A percentile compares a stretch with the other conserved stretches of the same genome.
Conservation (phyloP, 2,329 filamentous ascomycete genomes). For the Juglanconis oblonga region DNA sequence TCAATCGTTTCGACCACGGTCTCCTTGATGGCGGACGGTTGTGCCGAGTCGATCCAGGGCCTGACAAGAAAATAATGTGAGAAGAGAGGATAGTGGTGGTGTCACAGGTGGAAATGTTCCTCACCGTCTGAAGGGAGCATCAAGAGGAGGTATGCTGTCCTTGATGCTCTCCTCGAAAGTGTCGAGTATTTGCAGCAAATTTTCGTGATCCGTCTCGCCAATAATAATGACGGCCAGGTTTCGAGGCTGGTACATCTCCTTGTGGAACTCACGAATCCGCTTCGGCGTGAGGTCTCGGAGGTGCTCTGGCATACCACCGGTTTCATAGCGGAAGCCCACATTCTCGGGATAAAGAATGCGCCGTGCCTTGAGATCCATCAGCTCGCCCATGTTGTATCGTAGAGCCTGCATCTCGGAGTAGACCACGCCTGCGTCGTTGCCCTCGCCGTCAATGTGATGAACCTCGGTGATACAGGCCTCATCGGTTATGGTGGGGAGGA, state of each 20-base stretch:
- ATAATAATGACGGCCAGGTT: constrained; percentile 89
- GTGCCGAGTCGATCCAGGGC: constrained; percentile 87
- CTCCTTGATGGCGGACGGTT: constrained; percentile 68
- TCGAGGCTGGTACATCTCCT: constrained; percentile 96
- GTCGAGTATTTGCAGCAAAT: constrained; percentile 79
- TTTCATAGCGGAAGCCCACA: constrained; percentile 93
- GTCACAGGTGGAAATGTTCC: not conserved
- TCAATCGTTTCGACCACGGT: constrained; percentile 76
- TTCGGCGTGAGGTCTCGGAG: constrained; percentile 82
- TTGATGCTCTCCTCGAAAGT: constrained; percentile 85
- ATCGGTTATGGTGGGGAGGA: constrained; percentile 88
- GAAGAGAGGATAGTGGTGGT: not conserved
- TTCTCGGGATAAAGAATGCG: constrained; percentile 83
- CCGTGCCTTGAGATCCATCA: constrained; percentile 82
- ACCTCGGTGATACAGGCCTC: constrained; percentile 93
- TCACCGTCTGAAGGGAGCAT: constrained; percentile 70
- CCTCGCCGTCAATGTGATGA: constrained; percentile 88
- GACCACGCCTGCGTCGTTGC: constrained; percentile 93
- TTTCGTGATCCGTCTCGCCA: constrained; percentile 82
- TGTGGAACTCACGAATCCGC: constrained; percentile 90
- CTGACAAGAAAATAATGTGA: constrained; percentile 24
- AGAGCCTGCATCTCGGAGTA: constrained; percentile 99
- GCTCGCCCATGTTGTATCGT: constrained; percentile 77
- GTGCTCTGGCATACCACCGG: constrained; percentile 94
- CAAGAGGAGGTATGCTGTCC: constrained; percentile 72